Base-by-base conservation (phyloP, 2,329 filamentous ascomycete genomes). In the Elsinoe batatas region DNA sequence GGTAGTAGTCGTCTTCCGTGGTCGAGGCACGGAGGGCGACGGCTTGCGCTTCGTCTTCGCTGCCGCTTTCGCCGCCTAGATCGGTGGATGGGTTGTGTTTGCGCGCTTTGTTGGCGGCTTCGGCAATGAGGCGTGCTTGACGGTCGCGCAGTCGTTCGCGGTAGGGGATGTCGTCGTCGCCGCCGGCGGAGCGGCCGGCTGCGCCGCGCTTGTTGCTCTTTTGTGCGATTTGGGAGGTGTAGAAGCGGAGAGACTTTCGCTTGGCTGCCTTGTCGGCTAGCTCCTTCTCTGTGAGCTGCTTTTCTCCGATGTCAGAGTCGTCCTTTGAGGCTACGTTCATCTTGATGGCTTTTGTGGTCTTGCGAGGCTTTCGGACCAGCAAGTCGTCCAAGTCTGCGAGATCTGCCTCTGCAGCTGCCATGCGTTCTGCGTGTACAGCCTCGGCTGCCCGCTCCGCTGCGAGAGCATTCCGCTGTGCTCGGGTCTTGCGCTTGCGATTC, bases 201-300 rank as follows among this genome's bases (percentile, higher is more conserved):
- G 78, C 82, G 5, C 83, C 82, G 56, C 88, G 88, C 68, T 88
- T 91, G 74, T 89, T 95, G 56, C 88, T 83, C 72, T 96, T 97
- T 69, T 97, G 91, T 26, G 88, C 86, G 61, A 98, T 93, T 69
- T 98, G 93, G 2, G 91, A 95, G 2, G 94, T 97, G 79, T 98
- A 98, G 77, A 98, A 98, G 60, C 90, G 87, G 57, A 98, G 80
- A 61, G 83, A 89, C 77, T 94, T 95, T 78, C 93, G 95, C 70
- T 87, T 87, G 58, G 82, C 81, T 0, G 85, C 87, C 72, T 98
- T 98, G 65, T 95, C 88, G 40, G 87, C 87, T 0, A 88, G 85
- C 58, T 91, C 83, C 59, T 83, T 79, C 10, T 84, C 82, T 54
- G 90, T 88, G 57, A 97, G 79, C 3, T 77, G 74, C 13, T 88